phyloP scores from a whole-genome alignment of 768 basidiomycete species.

The Leccinum rimulosum region DNA sequence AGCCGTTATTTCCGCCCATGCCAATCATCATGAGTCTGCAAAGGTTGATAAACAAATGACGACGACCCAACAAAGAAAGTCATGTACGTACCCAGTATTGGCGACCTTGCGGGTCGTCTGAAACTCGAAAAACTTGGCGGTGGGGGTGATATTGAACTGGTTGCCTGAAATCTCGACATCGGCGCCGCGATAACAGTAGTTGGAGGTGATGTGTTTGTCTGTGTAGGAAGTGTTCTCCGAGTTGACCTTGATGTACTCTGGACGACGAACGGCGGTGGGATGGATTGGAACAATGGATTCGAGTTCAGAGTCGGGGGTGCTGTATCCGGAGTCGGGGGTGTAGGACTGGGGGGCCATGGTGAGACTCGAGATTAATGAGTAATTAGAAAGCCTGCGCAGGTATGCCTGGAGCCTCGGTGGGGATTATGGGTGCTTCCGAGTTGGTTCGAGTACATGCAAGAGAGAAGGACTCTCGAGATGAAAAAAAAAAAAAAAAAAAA shows the following conservation, averaged over 20 bases:
- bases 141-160: conserved; percentile 76
- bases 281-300: conserved; percentile 72
- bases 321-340: conserved; percentile 53
- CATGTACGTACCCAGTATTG: conserved; percentile 80
- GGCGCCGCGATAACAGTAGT: conserved; percentile 78
- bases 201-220: conserved; percentile 79
- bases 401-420: conserved; percentile 85
- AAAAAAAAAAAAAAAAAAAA: conserved; percentile 3
- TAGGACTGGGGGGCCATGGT: conserved; percentile 50
- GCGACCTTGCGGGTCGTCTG: conserved; percentile 82
- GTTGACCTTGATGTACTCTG: conserved; percentile 73
- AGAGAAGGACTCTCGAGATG: conserved; percentile 33
- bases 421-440: conserved; percentile 87
- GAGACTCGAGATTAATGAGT: conserved; percentile 34
- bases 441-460: conserved; percentile 95
- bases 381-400: conserved; percentile 65
- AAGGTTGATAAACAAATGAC: background rate
- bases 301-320: conserved; percentile 68
- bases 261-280: conserved; percentile 81
- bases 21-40: conserved; percentile 94
- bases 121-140: conserved; percentile 82
- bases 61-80: background rate
- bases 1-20: conserved; percentile 95
- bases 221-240: conserved; percentile 80
- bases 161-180: conserved; percentile 69